phyloP scores from a whole-genome alignment of 371 early-diverging fungal species.

The Globomyces sp. region DNA sequence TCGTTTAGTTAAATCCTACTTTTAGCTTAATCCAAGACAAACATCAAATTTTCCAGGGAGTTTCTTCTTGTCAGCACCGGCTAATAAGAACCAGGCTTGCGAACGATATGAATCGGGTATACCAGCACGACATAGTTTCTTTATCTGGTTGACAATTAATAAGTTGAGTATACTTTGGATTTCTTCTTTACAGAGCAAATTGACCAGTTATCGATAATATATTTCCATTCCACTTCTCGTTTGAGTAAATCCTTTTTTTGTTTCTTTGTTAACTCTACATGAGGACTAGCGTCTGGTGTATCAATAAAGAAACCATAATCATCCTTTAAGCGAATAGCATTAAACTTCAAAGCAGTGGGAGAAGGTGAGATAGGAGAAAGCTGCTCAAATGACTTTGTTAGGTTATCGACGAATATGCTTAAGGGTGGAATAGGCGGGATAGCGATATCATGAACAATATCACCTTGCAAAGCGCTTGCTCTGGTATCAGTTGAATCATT shows the following conservation, averaged over 20 bases:
- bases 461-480: not conserved
- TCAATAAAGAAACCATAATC: constrained; percentile 27
- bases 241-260: constrained; percentile 1
- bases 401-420: not conserved
- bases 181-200: not conserved
- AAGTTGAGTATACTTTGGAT: constrained; percentile 14
- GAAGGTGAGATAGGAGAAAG: no score
- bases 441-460: not conserved
- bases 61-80: constrained; percentile 50
- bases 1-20: constrained; percentile 23
- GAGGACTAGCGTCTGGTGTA: constrained; percentile 6
- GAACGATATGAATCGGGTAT: constrained; percentile 73
- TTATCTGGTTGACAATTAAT: constrained; percentile 24
- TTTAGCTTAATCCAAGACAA: constrained; percentile 16
- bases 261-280: constrained; percentile 8
- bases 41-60: constrained; percentile 53
- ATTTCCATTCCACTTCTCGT: constrained; percentile 18
- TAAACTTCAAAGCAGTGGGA: no score
- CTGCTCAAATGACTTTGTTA: constrained; percentile 2
- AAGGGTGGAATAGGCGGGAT: constrained; percentile 9
- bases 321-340: constrained; percentile 10
- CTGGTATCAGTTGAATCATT: constrained; percentile 9
- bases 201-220: constrained; percentile 12
- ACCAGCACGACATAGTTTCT: constrained; percentile 68
- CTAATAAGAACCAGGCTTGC: constrained; percentile 70